A percentile compares a stretch with the other conserved stretches of the same genome.
Conservation (phyloP, 768 basidiomycete species). For the Leccinum broughii region DNA sequence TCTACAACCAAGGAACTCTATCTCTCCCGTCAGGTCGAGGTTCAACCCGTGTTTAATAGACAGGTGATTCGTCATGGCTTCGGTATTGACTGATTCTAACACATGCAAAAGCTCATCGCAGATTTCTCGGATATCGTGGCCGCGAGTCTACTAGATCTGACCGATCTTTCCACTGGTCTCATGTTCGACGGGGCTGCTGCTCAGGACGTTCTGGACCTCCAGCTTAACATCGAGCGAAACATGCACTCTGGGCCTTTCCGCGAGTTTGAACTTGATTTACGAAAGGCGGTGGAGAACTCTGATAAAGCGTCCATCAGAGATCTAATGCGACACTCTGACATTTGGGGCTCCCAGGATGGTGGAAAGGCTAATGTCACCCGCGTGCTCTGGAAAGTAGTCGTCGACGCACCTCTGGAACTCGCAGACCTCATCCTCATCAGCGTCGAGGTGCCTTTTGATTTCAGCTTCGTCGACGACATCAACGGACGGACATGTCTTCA, state of each 20-base stretch:
- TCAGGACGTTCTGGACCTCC: conserved; percentile 72
- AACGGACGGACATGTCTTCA: conserved; percentile 94
- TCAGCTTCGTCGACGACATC: conserved; percentile 92
- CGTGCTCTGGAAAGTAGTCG: conserved; percentile 92
- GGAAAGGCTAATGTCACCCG: conserved; percentile 74
- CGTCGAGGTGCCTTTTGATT: conserved; percentile 74
- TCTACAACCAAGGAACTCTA: conserved; percentile 97
- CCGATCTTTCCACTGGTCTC: conserved; percentile 71
- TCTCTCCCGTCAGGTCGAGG: conserved; percentile 93
- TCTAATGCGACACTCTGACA: conserved; percentile 68
- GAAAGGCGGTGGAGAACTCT: conserved; percentile 66
- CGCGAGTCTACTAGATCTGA: conserved; percentile 75
- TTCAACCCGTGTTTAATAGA: conserved; percentile 97
- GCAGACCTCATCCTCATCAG: conserved; percentile 74
- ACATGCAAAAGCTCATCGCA: conserved; percentile 72
- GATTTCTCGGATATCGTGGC: conserved; percentile 93
- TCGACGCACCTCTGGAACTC: conserved; percentile 73
- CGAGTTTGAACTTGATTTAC: conserved; percentile 87
- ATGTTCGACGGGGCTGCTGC: conserved; percentile 79
- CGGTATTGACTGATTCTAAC: conserved; percentile 10
- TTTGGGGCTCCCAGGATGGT: conserved; percentile 59
- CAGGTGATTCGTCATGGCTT: conserved; percentile 54
- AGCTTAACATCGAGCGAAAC: conserved; percentile 63
- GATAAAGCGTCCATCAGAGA: conserved; percentile 65
- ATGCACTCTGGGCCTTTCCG: conserved; percentile 72